Percentiles rank a stretch among this genome's conserved stretches.
Conservation (phyloP, 1,284 basidiomycete species). For the Tilletiaria anomala region DNA sequence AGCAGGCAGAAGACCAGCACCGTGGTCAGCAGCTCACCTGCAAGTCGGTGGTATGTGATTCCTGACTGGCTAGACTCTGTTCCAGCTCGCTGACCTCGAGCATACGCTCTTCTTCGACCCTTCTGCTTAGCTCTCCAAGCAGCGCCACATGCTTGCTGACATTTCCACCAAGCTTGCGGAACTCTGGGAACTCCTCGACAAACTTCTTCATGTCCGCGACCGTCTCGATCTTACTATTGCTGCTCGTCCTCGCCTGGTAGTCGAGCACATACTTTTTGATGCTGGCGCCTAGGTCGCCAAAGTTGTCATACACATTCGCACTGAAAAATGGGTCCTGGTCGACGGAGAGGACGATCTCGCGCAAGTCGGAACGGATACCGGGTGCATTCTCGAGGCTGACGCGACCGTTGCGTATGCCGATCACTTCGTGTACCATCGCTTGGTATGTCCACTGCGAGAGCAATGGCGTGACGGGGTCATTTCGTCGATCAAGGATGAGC, state of each 20-base stretch:
- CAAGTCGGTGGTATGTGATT: constrained; percentile 64
- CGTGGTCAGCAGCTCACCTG: no score
- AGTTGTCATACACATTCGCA: constrained; percentile 78
- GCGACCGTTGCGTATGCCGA: constrained; percentile 85
- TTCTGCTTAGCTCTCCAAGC: constrained; percentile 81
- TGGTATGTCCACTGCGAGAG: constrained; percentile 99
- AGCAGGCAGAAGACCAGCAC: not conserved
- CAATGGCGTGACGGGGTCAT: constrained; percentile 95
- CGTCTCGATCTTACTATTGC: constrained; percentile 76
- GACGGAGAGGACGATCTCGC: constrained; percentile 87
- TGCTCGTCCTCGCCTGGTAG: constrained; percentile 64
- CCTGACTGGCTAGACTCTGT: constrained; percentile 83
- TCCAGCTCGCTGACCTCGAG: constrained; percentile 86
- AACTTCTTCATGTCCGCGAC: constrained; percentile 63
- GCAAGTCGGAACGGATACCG: constrained; percentile 69
- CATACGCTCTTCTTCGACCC: constrained; percentile 62
- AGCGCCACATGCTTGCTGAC: constrained; percentile 96
- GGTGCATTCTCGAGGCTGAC: constrained; percentile 73
- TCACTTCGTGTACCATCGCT: constrained; percentile 94
- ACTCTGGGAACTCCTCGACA: constrained; percentile 97
- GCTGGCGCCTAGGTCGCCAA: constrained; percentile 86
- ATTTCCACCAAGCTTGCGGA: constrained; percentile 86
- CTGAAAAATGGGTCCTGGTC: constrained; percentile 90
- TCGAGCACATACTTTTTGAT: constrained; percentile 87
- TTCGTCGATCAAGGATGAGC: constrained; percentile 62